A percentile compares a stretch with the other conserved stretches of the same genome.
Evolutionary conservation across 1,284 basidiomycete genomes (phyloP).

Genomic region (Moniliophthora roreri): DNA sequence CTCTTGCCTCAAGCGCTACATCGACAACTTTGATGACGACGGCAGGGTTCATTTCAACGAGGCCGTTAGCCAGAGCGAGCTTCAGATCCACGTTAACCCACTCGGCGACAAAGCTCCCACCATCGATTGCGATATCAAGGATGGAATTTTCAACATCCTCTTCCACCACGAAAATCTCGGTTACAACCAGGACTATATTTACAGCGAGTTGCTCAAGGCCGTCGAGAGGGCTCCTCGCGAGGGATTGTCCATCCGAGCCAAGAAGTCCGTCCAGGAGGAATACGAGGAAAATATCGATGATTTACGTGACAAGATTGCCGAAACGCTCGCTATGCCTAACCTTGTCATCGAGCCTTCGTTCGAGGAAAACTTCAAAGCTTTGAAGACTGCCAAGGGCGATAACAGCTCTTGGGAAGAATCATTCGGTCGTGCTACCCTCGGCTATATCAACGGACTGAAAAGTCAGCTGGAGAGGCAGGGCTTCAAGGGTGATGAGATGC

Average conservation of each 20-base stretch:
- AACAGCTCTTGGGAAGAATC: too few relatives aligned
- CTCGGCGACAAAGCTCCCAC: conserved; percentile 6
- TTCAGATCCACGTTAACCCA: not conserved
- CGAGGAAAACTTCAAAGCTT: conserved; percentile 14
- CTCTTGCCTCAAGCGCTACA: conserved; percentile 24
- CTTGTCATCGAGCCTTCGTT: conserved; percentile 18
- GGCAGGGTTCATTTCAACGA: too few relatives aligned
- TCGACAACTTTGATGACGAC: conserved; percentile 19
- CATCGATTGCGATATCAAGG: conserved; percentile 1
- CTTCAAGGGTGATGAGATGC: too few relatives aligned
- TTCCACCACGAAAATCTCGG: conserved; percentile 17
- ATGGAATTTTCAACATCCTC: conserved; percentile 8
- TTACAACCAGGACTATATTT: conserved; percentile 8
- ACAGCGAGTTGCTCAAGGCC: conserved; percentile 14
- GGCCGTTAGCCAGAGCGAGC: too few relatives aligned
- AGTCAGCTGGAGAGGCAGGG: too few relatives aligned
- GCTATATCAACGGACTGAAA: too few relatives aligned
- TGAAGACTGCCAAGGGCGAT: too few relatives aligned
- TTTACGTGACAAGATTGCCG: conserved; percentile 13
- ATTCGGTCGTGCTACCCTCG: too few relatives aligned
- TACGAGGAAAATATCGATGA: conserved; percentile 16
- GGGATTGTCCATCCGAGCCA: conserved; percentile 17
- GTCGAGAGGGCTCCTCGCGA: conserved; percentile 15
- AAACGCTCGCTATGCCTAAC: conserved; percentile 11
- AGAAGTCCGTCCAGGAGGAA: conserved; percentile 17